Evolutionary conservation across 2,329 filamentous ascomycete species (phyloP).

Genomic region (Fonsecaea nubica): DNA sequence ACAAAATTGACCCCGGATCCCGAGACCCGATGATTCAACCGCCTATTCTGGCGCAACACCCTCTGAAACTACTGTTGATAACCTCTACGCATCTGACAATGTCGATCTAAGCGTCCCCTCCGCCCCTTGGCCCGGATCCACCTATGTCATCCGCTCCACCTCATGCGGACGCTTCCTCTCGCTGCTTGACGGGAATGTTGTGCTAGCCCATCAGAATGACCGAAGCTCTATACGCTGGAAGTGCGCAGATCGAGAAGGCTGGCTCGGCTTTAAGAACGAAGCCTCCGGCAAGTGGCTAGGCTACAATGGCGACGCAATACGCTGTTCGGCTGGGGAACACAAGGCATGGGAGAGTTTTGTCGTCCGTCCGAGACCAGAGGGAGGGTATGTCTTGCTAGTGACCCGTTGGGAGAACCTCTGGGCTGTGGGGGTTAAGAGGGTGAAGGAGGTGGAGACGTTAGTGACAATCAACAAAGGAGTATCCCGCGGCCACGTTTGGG

Average conservation of each 20-base stretch:
- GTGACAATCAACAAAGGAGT: conserved; percentile 12
- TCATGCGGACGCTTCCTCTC: conserved; percentile 19
- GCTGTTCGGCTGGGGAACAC: conserved; percentile 4
- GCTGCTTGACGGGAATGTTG: conserved; percentile 16
- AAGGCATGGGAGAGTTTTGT: conserved; percentile 2
- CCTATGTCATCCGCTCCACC: conserved; percentile 19
- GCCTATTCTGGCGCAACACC: conserved; percentile 14
- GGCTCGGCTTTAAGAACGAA: conserved; percentile 19
- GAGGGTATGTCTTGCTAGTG: conserved; percentile 14
- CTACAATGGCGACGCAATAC: conserved; percentile 9
- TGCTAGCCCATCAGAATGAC: conserved; percentile 12
- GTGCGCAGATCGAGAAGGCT: conserved; percentile 14
- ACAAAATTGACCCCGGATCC: neutral
- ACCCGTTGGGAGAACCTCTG: conserved; percentile 8
- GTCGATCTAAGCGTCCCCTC: conserved; percentile 15
- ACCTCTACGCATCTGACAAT: neutral
- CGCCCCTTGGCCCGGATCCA: conserved; percentile 11
- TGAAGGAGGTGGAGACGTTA: conserved; percentile 8
- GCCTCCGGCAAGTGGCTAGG: conserved; percentile 11
- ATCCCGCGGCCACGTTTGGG: conserved; percentile 15
- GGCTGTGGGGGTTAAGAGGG: conserved; percentile 12
- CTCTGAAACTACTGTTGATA: conserved; percentile 11
- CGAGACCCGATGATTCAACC: neutral
- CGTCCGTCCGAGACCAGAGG: conserved; percentile 7
- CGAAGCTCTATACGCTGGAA: conserved; percentile 15